Percentiles rank a stretch among this genome's conserved stretches.
These are phyloP conservation scores for Microcos paniculata DNA, from an alignment of 345 rosid species.

Conservation along the genomic window DNA sequence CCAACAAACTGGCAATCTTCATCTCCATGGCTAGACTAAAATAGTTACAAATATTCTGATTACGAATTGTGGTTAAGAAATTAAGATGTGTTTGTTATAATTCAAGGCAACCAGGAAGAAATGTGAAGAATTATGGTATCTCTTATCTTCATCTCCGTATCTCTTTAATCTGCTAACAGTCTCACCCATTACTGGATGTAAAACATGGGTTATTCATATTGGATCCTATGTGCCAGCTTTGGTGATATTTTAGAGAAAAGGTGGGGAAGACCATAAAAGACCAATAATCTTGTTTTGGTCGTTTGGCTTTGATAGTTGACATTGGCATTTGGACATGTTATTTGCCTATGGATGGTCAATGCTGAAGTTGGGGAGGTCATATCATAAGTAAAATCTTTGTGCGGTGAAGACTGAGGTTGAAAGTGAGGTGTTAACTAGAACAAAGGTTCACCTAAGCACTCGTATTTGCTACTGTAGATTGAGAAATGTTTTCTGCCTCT, in stretches of 20 bases:
- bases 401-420: not conserved
- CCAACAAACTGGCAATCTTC: not conserved
- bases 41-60: constrained; percentile 13
- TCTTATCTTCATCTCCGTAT: constrained; percentile 5
- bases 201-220: constrained; percentile 4
- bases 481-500: not conserved
- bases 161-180: constrained; percentile 6
- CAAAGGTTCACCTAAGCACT: not conserved
- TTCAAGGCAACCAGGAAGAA: not conserved
- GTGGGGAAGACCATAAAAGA: not conserved
- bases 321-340: not conserved
- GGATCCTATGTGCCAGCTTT: constrained; percentile 5
- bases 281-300: constrained; percentile 1
- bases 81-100: not conserved
- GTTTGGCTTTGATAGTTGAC: not conserved
- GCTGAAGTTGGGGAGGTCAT: not conserved
- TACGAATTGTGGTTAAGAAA: constrained; percentile 12
- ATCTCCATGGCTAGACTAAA: constrained; percentile 26
- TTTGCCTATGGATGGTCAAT: not conserved
- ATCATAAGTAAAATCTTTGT: not conserved
- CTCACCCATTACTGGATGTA: constrained; percentile 11
- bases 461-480: not conserved
- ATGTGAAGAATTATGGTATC: not conserved
- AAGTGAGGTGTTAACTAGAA: not conserved
- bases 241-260: not conserved